Evolutionary conservation across 345 rosid genomes (phyloP).

Genomic region (Corchorus olitorius): DNA sequence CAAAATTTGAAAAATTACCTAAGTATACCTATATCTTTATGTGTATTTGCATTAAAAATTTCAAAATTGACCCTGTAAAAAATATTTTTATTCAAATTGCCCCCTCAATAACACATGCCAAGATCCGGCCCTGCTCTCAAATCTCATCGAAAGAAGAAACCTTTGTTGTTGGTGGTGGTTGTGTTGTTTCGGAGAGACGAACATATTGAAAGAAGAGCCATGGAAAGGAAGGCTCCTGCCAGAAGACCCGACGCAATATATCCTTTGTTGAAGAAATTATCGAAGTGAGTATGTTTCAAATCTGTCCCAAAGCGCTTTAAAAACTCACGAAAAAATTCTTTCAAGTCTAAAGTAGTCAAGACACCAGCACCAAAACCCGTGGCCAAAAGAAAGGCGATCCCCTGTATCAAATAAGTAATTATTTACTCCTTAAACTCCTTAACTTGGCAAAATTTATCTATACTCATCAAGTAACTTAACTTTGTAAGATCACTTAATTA

Average conservation of each 20-base stretch:
- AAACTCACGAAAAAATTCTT: neutral
- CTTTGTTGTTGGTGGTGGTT: neutral
- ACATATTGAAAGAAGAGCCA: constrained; percentile 7
- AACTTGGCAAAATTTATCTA: too few relatives aligned
- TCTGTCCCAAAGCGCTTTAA: neutral
- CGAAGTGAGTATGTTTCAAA: neutral
- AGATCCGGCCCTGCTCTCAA: neutral
- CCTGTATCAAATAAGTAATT: neutral
- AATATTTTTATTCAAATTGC: too few relatives aligned
- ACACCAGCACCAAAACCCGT: constrained; percentile 17
- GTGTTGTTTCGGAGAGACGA: neutral
- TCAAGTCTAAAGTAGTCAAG: neutral
- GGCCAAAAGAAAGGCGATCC: neutral
- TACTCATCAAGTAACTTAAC: too few relatives aligned
- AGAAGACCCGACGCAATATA: constrained; percentile 5
- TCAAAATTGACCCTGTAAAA: too few relatives aligned
- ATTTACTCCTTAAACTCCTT: neutral
- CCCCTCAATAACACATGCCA: too few relatives aligned
- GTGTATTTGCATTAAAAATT: too few relatives aligned
- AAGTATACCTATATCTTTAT: too few relatives aligned
- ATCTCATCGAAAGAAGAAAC: neutral
- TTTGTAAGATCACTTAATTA: too few relatives aligned
- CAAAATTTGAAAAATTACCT: too few relatives aligned
- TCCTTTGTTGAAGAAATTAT: constrained; percentile 16
- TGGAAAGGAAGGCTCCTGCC: constrained; percentile 6